Evolutionary conservation across 202 grass and related monocot genomes (phyloP).

Genomic region (Musa balbisiana): DNA sequence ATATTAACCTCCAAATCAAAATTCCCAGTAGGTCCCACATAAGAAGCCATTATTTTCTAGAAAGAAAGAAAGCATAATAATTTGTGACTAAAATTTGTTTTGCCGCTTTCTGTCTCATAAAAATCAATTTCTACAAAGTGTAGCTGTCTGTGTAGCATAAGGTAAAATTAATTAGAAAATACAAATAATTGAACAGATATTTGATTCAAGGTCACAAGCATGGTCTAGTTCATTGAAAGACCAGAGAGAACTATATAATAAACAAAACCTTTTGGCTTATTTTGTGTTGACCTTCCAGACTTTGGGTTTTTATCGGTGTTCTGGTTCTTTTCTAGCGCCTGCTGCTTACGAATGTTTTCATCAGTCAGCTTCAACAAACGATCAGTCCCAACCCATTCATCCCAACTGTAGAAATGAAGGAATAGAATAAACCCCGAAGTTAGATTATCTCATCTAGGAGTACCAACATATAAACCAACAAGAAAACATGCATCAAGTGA

Average conservation of each 20-base stretch:
- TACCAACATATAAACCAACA: slow-evolving; percentile 20
- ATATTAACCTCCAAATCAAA: no score
- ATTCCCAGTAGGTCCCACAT: no score
- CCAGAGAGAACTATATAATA: slow-evolving; percentile 21
- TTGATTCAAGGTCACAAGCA: background rate
- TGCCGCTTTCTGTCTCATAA: background rate
- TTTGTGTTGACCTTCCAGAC: slow-evolving; percentile 55
- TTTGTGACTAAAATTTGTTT: background rate
- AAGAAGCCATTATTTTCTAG: no score
- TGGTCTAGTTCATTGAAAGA: background rate
- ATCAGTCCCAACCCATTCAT: slow-evolving; percentile 73
- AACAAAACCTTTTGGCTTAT: slow-evolving; percentile 59
- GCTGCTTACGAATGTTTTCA: slow-evolving; percentile 69
- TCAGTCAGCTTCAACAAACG: slow-evolving; percentile 72
- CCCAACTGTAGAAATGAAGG: slow-evolving; percentile 62
- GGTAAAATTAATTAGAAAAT: background rate
- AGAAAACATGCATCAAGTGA: slow-evolving; percentile 22
- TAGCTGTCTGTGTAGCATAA: background rate
- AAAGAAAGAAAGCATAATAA: background rate
- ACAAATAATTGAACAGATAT: background rate
- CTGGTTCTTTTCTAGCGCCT: slow-evolving; percentile 66
- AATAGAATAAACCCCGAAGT: slow-evolving; percentile 6
- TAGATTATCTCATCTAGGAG: slow-evolving; percentile 3
- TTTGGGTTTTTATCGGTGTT: slow-evolving; percentile 53
- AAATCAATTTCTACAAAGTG: background rate